phyloP scores from a whole-genome alignment of 1,284 basidiomycete genomes.

The Puccinia polysora region DNA sequence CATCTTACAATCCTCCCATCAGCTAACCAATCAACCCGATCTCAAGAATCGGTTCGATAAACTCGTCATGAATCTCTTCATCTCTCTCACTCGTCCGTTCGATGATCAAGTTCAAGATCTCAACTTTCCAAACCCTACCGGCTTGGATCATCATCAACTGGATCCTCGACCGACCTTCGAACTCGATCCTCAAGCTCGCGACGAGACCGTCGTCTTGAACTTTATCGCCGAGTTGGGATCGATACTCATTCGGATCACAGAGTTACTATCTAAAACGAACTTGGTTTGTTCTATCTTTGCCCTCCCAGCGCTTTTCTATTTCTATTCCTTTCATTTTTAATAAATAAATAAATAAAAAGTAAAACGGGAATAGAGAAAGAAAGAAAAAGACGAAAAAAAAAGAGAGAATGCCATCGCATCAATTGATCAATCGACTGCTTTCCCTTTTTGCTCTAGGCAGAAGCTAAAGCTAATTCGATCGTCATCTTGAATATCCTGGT shows the following conservation, averaged over 20 bases:
- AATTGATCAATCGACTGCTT: background rate
- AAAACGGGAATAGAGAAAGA: too few species aligned
- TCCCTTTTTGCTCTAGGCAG: slow-evolving; percentile 9
- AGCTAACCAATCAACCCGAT: background rate
- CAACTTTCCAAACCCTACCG: background rate
- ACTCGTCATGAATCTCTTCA: slow-evolving; percentile 6
- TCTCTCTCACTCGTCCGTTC: background rate
- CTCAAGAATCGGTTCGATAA: background rate
- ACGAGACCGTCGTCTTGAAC: background rate
- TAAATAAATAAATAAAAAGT: too few species aligned
- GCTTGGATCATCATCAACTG: background rate
- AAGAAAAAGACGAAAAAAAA: too few species aligned
- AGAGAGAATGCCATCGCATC: too few species aligned
- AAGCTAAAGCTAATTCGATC: slow-evolving; percentile 7
- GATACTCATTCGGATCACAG: background rate
- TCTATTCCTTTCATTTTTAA: too few species aligned
- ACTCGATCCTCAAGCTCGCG: background rate
- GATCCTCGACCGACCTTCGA: background rate
- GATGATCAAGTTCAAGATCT: background rate
- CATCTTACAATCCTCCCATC: background rate
- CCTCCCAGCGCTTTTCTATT: background rate
- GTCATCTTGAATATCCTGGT: slow-evolving; percentile 1
- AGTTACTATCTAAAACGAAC: background rate
- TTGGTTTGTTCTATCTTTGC: background rate
- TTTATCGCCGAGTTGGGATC: slow-evolving; percentile 2